phyloP scores from a whole-genome alignment of 495 filamentous ascomycete species.

The Arthonia radiata region DNA sequence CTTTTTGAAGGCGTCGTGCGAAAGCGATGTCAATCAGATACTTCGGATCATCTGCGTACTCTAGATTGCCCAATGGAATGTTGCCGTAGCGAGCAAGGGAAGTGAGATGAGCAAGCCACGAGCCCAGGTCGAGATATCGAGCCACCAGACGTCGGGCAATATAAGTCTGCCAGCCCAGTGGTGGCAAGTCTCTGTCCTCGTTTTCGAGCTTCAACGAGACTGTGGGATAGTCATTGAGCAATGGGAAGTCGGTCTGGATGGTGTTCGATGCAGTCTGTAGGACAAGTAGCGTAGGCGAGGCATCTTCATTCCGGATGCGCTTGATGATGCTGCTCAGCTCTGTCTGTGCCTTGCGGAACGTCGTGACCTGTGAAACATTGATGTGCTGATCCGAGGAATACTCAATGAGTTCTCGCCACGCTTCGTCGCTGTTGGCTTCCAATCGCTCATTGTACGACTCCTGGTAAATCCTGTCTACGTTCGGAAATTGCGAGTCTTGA shows the following conservation, averaged over 20 bases:
- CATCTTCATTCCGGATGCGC: slow-evolving; percentile 68
- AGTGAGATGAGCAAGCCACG: slow-evolving; percentile 74
- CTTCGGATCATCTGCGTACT: slow-evolving; percentile 74
- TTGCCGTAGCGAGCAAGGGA: slow-evolving; percentile 78
- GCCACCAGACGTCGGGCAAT: slow-evolving; percentile 64
- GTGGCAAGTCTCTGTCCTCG: slow-evolving; percentile 65
- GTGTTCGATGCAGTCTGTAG: too few species aligned
- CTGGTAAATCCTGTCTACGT: slow-evolving; percentile 73
- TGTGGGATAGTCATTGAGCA: slow-evolving; percentile 62
- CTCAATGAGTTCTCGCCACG: slow-evolving; percentile 53
- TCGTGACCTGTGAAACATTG: slow-evolving; percentile 66
- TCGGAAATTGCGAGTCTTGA: slow-evolving; percentile 62
- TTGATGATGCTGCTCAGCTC: slow-evolving; percentile 68
- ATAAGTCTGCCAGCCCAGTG: slow-evolving; percentile 82
- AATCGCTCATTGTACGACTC: slow-evolving; percentile 40
- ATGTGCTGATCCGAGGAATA: slow-evolving; percentile 80
- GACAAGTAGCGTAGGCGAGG: slow-evolving; percentile 51
- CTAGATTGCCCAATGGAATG: slow-evolving; percentile 83
- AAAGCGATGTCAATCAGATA: slow-evolving; percentile 94
- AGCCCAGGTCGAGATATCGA: slow-evolving; percentile 71
- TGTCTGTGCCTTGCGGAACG: slow-evolving; percentile 62
- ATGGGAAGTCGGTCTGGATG: slow-evolving; percentile 78
- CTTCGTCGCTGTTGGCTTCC: slow-evolving; percentile 37
- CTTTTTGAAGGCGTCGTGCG: slow-evolving; percentile 67
- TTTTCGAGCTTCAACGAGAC: slow-evolving; percentile 58